These are phyloP conservation scores for Sphagnurus paluster DNA, from an alignment of 1,284 basidiomycete species.

Conservation along the genomic window DNA sequence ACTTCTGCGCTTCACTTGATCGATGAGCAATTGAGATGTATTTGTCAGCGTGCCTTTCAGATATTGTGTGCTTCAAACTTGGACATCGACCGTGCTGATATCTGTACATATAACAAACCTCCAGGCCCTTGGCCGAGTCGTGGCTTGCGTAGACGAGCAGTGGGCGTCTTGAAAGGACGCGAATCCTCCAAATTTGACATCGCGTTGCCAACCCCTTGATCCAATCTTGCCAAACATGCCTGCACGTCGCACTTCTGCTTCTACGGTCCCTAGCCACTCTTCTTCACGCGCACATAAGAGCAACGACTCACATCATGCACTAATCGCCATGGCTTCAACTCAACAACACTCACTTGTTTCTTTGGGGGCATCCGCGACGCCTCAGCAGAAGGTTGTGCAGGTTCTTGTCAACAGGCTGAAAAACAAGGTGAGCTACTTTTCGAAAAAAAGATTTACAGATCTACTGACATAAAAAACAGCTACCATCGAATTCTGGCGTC, in stretches of 20 bases:
- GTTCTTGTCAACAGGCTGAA: constrained; percentile 72
- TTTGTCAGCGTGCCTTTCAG: constrained; percentile 23
- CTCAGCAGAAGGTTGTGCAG: constrained; percentile 72
- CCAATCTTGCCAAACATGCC: constrained; percentile 28
- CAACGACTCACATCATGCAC: constrained; percentile 36
- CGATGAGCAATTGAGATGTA: constrained; percentile 11
- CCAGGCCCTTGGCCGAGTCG: constrained; percentile 13
- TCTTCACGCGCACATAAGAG: constrained; percentile 31
- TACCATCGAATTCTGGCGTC: constrained; percentile 84
- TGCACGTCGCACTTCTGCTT: constrained; percentile 36
- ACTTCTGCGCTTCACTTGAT: not conserved
- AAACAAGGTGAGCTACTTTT: constrained; percentile 53
- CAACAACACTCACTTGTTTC: constrained; percentile 32
- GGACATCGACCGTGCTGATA: constrained; percentile 14
- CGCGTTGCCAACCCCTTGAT: constrained; percentile 8
- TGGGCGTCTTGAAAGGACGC: not conserved
- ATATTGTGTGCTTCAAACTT: constrained; percentile 12
- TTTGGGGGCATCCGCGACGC: constrained; percentile 42
- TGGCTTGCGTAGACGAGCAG: constrained; percentile 11
- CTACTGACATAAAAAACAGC: constrained; percentile 40
- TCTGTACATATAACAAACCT: constrained; percentile 16
- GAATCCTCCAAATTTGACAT: constrained; percentile 2
- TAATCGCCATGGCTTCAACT: constrained; percentile 19
- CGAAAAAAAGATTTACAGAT: not conserved
- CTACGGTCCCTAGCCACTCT: constrained; percentile 26